Conservation (phyloP, 345 rosid genomes). For the Gossypium longicalyx region DNA sequence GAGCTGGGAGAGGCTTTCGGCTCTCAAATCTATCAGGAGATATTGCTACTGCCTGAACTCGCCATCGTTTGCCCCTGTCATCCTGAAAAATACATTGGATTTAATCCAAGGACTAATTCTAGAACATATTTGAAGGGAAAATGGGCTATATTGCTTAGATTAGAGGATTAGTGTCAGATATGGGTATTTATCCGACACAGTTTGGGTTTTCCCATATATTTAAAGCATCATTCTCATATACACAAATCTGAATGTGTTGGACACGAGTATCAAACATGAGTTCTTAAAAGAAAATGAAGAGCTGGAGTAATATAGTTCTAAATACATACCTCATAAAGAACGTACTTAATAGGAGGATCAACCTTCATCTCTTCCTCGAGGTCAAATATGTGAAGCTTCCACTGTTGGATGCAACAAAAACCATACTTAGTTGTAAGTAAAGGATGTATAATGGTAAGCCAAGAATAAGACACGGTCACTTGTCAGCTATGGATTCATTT, state of each 20-base stretch:
- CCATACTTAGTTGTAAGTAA: background rate
- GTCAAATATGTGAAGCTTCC: conserved; percentile 95
- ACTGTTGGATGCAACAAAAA: conserved; percentile 38
- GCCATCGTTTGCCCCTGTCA: conserved; percentile 73
- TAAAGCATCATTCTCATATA: too few relatives aligned
- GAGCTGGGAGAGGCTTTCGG: conserved; percentile 77
- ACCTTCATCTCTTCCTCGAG: conserved; percentile 87
- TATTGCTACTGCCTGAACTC: conserved; percentile 78
- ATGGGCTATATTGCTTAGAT: background rate
- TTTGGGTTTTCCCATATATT: background rate
- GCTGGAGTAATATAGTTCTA: background rate
- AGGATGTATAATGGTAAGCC: background rate
- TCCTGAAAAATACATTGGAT: conserved; percentile 45
- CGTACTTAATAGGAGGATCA: conserved; percentile 76
- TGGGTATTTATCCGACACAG: background rate
- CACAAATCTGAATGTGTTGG: background rate
- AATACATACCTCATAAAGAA: conserved; percentile 57
- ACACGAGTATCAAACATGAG: background rate
- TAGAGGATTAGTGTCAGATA: background rate
- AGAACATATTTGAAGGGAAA: background rate
- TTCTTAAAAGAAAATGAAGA: background rate
- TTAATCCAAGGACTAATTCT: background rate
- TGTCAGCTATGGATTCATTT: background rate
- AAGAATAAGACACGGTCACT: background rate
- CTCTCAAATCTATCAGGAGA: conserved; percentile 91